A percentile compares a stretch with the other conserved stretches of the same genome.
Evolutionary conservation across 306 rosid genomes (phyloP).

Genomic region (Quercus ilex): DNA sequence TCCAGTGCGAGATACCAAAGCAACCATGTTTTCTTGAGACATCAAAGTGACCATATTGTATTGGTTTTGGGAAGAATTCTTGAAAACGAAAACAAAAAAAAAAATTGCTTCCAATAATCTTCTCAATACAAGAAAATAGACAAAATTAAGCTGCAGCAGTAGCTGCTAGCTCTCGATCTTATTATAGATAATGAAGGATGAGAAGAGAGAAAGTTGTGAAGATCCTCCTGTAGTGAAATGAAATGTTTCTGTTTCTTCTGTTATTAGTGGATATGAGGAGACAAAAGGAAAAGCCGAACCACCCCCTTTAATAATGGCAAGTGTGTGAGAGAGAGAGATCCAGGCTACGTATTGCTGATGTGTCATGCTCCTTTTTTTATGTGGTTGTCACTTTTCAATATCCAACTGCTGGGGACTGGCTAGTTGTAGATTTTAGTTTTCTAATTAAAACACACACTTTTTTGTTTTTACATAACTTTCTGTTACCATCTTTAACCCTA

Average conservation of each 20-base stretch:
- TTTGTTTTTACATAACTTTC: no score
- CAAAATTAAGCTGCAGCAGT: no score
- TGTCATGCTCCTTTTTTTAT: constrained; percentile 9
- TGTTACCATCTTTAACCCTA: no score
- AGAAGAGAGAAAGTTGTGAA: neutral
- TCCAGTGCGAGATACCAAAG: constrained; percentile 92
- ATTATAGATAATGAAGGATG: no score
- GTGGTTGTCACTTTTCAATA: constrained; percentile 15
- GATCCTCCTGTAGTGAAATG: neutral
- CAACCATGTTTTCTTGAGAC: constrained; percentile 58
- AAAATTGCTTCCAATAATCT: no score
- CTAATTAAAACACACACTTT: no score
- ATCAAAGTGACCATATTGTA: constrained; percentile 60
- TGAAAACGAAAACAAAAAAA: neutral
- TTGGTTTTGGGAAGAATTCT: neutral
- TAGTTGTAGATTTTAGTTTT: no score
- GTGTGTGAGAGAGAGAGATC: constrained; percentile 1
- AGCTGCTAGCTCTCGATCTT: no score
- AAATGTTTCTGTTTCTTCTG: neutral
- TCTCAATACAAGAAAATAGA: no score
- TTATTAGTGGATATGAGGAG: constrained; percentile 23
- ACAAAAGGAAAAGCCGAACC: constrained; percentile 1
- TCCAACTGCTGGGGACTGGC: neutral
- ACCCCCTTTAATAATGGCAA: constrained; percentile 33
- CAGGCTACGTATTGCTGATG: constrained; percentile 33